Base-by-base conservation (phyloP, 2,329 filamentous ascomycete species). In the Ophiostoma piceae region DNA sequence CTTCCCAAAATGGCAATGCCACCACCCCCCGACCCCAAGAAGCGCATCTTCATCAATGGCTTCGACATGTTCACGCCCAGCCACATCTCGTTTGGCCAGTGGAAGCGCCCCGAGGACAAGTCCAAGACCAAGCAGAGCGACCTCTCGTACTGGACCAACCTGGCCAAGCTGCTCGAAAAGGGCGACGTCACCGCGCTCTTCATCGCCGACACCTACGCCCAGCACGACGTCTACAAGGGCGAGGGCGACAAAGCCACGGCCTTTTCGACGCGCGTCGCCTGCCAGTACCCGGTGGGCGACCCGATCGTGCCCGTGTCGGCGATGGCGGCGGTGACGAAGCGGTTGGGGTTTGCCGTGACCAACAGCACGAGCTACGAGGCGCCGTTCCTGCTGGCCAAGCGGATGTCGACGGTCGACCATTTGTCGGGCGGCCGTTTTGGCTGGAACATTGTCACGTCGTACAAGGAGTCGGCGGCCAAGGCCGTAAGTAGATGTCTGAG, bases 381-480 rank as follows among this genome's bases (percentile, higher is more conserved):
- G 9, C 73, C 72, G 26, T 74, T 68, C 62, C 39, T 68, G 41
- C 70, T 74, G 66, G 73, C 73, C 5, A 70, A 70, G 19, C 66
- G 68, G 12, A 70, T 74, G 12, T 60, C 67, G 19, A 71, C 71
- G 2, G 70, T 73, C 0, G 73, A 74, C 70, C 73, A 74, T 35
- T 26, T 74, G 4, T 72, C 72, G 12, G 60, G 67, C 19, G 73
- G 73, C 66, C 71, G 73, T n/a, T 62, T 72, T n/a, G 71, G 70
- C 5, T 75, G 74, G 74, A 75, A 74, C 65, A 67, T 73, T 4
- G 74, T 75, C 14, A 74, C 74, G 3, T 71, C 70, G 68, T 70
- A 69, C 47, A 69, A 68, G 51, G 69, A 71, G 41, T 66, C 67
- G 37, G 70, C 72, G 0, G 74, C 74, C 3, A 60, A 41, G 14